Base-by-base conservation (phyloP, 495 filamentous ascomycete species). In the Chaetomium cochliodes region DNA sequence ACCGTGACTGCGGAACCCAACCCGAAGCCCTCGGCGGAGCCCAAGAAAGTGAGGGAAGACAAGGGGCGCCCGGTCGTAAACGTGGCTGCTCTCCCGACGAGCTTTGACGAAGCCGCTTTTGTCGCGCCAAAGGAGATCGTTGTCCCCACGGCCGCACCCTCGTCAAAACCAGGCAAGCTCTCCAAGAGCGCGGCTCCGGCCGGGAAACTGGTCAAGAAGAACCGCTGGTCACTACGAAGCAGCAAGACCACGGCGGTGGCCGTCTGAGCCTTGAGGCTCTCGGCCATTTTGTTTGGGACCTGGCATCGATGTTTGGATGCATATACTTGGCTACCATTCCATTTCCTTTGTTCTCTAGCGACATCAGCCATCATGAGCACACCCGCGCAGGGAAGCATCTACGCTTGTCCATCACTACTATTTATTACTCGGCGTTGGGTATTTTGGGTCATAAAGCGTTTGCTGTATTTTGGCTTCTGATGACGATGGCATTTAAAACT, bases 181-280 rank as follows among this genome's bases (percentile, higher is more conserved):
- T 66, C 60, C 58, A 74, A 76, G 61, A 56, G 12, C 5, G 39
- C 68, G 7, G 41, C 46, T 15, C 30, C 69, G 6, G 28, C 33
- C 33, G 33, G 46, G 30, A 71, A 72, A 46, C 51, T 61, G 50
- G 56, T 51, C 0, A 74, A 70, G 61, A 73, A 64, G 67, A 72
- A 58, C 33, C 62, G 70, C 20, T 74, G 70, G 70, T 71, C 69
- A 39, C 56, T 71, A 23, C 41, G 65, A 60, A 63, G 67, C 33
- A 67, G 62, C 37, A 67, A 67, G 56, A 69, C 58, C 28, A 26
- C 73, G 7, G 68, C 62, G 0, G 63, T 71, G 5, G 70, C 72
- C 12, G 65, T 61, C 8, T 74, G 64, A 62, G n/a, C 22, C 51
- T 8, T 1, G 3, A 25, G 25, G 50, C 42, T 11, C 23, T 54